Evolutionary conservation across 2,329 filamentous ascomycete genomes (phyloP), one percentile per base, ranked within the genome.

Genomic region (Tolypocladium sp.): DNA sequence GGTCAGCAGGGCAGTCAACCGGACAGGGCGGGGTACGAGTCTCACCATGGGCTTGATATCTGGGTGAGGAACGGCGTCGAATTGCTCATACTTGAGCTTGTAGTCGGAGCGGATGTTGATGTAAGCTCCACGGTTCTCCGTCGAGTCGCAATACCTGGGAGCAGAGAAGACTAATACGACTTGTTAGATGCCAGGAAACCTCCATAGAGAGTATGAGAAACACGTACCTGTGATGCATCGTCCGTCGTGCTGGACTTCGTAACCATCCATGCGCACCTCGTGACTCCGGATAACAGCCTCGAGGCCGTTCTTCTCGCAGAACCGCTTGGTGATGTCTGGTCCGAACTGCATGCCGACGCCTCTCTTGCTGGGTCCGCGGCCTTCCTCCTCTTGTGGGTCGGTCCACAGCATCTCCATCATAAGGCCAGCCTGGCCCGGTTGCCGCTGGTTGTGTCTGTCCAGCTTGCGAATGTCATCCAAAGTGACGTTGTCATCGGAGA

Each of bases 401-500:
- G 94, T 97, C 94, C 94, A 99, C 54, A 99, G 83, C 94, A 99
- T 99, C 76, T 99, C 94, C 94, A 99, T 99, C 94, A 99, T 99
- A 67, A 99, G 78, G 17, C 94, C 94, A 55, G 89, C 79, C 73
- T 99, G 94, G 38, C 94, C 94, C 3, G 94, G 93, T 69, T 97
- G 93, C 62, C 91, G 84, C 76, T 97, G 94, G 72, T 84, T 86
- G 76, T 97, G 92, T 64, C 93, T 83, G 75, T 97, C 88, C 60
- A 97, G 80, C 76, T 96, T 95, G 65, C 94, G 86, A 66, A 99
- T 95, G 70, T 99, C 93, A 65, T 97, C 91, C 57, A 99, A 78
- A 0, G 90, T 92, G 63, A 93, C 82, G 66, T 90, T 94, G 75
- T 99, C 94, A 70, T 97, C 90, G 1, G 93, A 97, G 82, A 97